Evolutionary conservation across 2,329 filamentous ascomycete genomes (phyloP).

Genomic region (Hypoxylon rubiginosum): DNA sequence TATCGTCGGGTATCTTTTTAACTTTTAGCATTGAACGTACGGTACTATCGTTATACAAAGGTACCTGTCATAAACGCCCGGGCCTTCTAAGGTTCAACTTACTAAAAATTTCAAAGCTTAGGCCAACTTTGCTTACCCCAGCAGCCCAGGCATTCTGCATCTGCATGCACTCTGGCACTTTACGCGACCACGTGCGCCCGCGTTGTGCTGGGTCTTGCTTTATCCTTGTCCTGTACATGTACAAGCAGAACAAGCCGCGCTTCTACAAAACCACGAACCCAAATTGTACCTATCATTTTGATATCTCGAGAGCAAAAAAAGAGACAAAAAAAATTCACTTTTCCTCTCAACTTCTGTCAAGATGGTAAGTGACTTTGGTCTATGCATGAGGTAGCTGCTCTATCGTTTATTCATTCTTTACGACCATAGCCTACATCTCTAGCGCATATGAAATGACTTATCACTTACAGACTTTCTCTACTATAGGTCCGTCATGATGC

Average conservation of each 20-base stretch:
- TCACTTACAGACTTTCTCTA: slow-evolving; percentile 32
- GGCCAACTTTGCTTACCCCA: slow-evolving; percentile 16
- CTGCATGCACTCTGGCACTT: slow-evolving; percentile 28
- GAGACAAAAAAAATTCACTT: neutral
- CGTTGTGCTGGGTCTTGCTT: slow-evolving; percentile 23
- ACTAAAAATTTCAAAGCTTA: slow-evolving; percentile 12
- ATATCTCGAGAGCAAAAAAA: neutral
- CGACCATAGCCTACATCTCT: neutral
- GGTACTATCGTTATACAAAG: neutral
- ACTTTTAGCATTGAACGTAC: no score
- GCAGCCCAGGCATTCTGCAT: no score
- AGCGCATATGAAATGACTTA: neutral
- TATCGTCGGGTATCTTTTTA: no score
- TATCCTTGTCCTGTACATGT: slow-evolving; percentile 15
- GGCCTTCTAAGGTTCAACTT: no score
- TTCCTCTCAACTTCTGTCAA: slow-evolving; percentile 3
- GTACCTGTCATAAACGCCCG: no score
- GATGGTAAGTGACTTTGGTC: slow-evolving; percentile 34
- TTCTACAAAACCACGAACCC: neutral
- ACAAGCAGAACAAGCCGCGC: neutral
- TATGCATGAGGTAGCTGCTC: neutral
- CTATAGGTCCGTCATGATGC: slow-evolving; percentile 40
- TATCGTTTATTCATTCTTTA: neutral
- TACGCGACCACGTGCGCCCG: slow-evolving; percentile 42
- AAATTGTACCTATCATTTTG: neutral